These are phyloP conservation scores for Xerocomus potaroensis DNA, from an alignment of 768 basidiomycete species.

Conservation along the genomic window DNA sequence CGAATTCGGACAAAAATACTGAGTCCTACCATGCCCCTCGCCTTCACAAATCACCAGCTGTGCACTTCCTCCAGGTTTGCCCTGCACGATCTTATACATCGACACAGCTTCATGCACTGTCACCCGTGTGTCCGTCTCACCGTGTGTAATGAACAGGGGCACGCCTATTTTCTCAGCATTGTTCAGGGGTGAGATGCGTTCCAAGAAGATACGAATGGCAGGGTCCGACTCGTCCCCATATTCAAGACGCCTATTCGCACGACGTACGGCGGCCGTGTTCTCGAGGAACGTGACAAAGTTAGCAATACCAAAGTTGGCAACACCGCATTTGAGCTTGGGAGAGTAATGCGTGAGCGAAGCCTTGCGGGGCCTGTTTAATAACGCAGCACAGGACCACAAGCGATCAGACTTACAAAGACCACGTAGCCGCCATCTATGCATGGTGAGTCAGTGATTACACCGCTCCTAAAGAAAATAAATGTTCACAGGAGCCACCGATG, in stretches of 20 bases:
- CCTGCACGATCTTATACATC: constrained; percentile 34
- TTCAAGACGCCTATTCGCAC: constrained; percentile 33
- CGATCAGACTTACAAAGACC: constrained; percentile 31
- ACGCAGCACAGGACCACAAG: not conserved
- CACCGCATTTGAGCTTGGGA: constrained; percentile 36
- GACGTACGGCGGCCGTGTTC: constrained; percentile 37
- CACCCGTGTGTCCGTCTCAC: constrained; percentile 39
- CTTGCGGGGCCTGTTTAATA: constrained; percentile 16
- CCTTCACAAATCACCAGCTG: constrained; percentile 39
- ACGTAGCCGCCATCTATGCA: constrained; percentile 38
- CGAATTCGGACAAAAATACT: not conserved
- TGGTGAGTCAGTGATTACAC: not conserved
- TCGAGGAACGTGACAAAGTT: constrained; percentile 41
- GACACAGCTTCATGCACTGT: constrained; percentile 36
- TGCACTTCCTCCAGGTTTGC: constrained; percentile 21
- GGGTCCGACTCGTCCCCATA: constrained; percentile 41
- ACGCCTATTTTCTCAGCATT: constrained; percentile 33
- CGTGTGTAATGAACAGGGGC: constrained; percentile 39
- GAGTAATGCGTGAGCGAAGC: constrained; percentile 41
- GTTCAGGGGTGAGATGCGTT: constrained; percentile 38
- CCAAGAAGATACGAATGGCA: constrained; percentile 34
- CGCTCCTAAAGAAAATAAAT: not conserved
- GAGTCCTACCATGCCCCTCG: constrained; percentile 39
- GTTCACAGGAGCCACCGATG: constrained; percentile 39
- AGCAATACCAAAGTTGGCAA: constrained; percentile 39